A percentile compares a stretch with the other conserved stretches of the same genome.
Conservation (phyloP, 129 eudicot genomes). For the Flaveria trinervia region DNA sequence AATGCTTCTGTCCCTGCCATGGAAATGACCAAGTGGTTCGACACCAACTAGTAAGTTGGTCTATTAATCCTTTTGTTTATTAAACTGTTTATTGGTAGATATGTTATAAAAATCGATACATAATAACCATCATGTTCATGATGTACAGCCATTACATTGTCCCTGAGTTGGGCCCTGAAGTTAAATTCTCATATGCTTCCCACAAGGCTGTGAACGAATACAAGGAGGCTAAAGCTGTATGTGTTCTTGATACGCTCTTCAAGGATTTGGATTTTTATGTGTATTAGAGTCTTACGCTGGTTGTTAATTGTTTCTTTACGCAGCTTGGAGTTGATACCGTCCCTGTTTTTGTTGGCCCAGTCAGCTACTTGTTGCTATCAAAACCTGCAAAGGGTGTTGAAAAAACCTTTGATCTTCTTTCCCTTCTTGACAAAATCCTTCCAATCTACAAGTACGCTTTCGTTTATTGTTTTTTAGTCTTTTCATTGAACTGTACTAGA, state of each 20-base stretch:
- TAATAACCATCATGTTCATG: too few relatives aligned
- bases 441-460: slow-evolving; percentile 81
- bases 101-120: too few relatives aligned
- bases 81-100: too few relatives aligned
- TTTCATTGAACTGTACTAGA: too few relatives aligned
- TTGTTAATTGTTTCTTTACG: too few relatives aligned
- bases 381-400: slow-evolving; percentile 99
- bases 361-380: slow-evolving; percentile 84
- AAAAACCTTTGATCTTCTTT: slow-evolving; percentile 73
- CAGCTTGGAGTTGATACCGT: slow-evolving; percentile 95
- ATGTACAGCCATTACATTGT: too few relatives aligned
- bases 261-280: slow-evolving; percentile 41
- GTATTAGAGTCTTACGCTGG: too few relatives aligned
- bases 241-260: slow-evolving; percentile 25
- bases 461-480: not conserved
- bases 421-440: slow-evolving; percentile 88
- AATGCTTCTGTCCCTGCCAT: slow-evolving; percentile 99
- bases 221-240: slow-evolving; percentile 99
- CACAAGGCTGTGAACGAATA: slow-evolving; percentile 98
- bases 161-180: too few relatives aligned
- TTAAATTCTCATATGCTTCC: slow-evolving; percentile 92
- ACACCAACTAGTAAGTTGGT: too few relatives aligned
- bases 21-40: slow-evolving; percentile 99
- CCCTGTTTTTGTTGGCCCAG: slow-evolving; percentile 98
- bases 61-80: too few relatives aligned